These are phyloP conservation scores for Coprinopsis sp. DNA, from an alignment of 768 basidiomycete species.

Conservation along the genomic window DNA sequence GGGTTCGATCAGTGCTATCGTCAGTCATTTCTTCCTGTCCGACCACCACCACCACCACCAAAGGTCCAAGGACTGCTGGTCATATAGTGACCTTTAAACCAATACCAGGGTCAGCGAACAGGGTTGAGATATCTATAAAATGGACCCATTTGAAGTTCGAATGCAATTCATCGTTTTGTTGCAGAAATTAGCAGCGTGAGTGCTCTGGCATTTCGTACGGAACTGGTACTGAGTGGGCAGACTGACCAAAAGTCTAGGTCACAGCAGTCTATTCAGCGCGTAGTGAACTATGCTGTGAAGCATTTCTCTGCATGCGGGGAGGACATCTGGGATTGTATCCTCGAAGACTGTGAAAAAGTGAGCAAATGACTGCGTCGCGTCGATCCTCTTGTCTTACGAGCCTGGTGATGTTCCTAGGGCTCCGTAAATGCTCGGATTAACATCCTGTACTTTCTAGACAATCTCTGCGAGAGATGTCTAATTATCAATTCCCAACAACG, in stretches of 20 bases:
- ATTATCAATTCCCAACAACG: slow-evolving; percentile 47
- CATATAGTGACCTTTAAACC: no score
- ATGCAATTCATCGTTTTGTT: slow-evolving; percentile 34
- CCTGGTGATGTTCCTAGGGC: slow-evolving; percentile 43
- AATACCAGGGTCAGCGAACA: no score
- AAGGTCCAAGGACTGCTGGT: no score
- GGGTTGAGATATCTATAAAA: no score
- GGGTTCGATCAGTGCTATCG: no score
- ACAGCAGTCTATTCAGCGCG: slow-evolving; percentile 84
- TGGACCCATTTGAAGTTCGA: slow-evolving; percentile 39
- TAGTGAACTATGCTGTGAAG: slow-evolving; percentile 81
- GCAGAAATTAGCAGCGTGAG: slow-evolving; percentile 33
- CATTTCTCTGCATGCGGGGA: slow-evolving; percentile 82
- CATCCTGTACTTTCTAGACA: slow-evolving; percentile 86
- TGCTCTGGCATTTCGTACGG: slow-evolving; percentile 8
- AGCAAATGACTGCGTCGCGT: slow-evolving; percentile 7
- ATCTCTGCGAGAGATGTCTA: slow-evolving; percentile 75
- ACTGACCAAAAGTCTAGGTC: slow-evolving; percentile 44
- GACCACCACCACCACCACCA: no score
- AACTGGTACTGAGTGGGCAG: slow-evolving; percentile 1
- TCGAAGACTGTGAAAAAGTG: slow-evolving; percentile 90
- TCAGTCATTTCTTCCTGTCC: no score
- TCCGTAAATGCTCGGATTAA: slow-evolving; percentile 91
- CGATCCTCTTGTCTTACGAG: background rate
- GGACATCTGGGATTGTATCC: slow-evolving; percentile 89